These are phyloP conservation scores for Paramecium primaurelia DNA, from an alignment of 73 alveolate species.

Conservation along the genomic window DNA sequence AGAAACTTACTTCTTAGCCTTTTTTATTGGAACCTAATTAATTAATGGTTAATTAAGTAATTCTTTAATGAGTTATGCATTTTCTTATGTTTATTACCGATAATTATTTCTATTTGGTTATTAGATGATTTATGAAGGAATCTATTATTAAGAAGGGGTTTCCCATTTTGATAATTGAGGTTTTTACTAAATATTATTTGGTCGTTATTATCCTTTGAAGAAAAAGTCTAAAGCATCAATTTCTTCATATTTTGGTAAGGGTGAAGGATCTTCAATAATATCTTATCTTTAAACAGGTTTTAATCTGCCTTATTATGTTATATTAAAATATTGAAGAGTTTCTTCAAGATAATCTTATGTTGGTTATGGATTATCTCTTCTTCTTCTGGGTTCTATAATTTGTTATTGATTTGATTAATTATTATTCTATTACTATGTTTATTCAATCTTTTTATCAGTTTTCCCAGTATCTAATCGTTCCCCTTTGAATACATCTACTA, in stretches of 20 bases:
- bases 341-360: constrained; percentile 61
- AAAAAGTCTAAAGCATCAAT: constrained; percentile 18
- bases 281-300: constrained; percentile 60
- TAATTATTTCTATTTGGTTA: neutral
- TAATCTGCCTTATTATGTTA: constrained; percentile 82
- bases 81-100: neutral
- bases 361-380: neutral
- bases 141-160: neutral
- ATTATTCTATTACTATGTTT: neutral
- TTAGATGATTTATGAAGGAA: neutral
- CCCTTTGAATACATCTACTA: neutral
- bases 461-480: constrained; percentile 30
- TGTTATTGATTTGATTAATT: neutral
- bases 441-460: neutral
- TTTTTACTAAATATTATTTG: neutral
- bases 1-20: neutral
- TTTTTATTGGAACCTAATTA: neutral
- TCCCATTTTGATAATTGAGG: constrained; percentile 7
- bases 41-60: neutral
- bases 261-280: neutral
- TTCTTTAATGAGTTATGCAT: neutral
- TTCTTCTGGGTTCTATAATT: neutral
- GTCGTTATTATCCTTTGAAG: constrained; percentile 7
- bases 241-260: neutral
- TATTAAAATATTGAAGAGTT: constrained; percentile 78